Evolutionary conservation across 2,329 filamentous ascomycete species (phyloP), one percentile per base, ranked within the genome.

Genomic region (Fusarium sp.): DNA sequence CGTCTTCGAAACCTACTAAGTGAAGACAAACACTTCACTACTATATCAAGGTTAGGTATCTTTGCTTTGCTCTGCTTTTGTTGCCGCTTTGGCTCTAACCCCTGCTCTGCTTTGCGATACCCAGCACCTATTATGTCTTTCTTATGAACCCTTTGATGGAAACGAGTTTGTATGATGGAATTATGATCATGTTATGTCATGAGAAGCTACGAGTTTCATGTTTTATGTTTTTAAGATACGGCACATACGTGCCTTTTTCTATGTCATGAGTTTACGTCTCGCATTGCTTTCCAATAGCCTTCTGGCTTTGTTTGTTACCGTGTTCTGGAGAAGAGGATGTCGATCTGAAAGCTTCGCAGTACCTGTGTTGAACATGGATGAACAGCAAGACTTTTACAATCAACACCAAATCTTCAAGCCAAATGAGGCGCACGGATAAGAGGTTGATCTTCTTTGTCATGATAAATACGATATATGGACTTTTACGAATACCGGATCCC

Each of bases 1-100:
- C 61, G 70, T 80, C 23, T 76, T 83, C 40, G 79, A 82, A 57
- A 61, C 72, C n/a, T 77, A 73, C 50, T 80, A 60, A 69, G 43
- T 40, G 56, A 56, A 52, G 42, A 37, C 11, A 6, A 28, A 40
- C 37, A 54, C 68, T 65, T 71, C 35, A 53, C 66, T 30, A 23
- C 70, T 64, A 73, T 62, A 44, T 40, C 35, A 47, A 59, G 59
- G 61, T 70, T 37, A 30, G 59, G 33, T 60, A 66, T 72, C 38
- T 64, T 47, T 69, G 37, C 64, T 73, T 57, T 65, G 56, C 58
- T 64, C 44, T 54, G 19, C 33, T 28, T 54, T 54, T 54, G 59
- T 44, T 60, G 58, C 37, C 58, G 38, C 19, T 40, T 38, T 47
- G 56, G 43, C 38, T 50, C 18, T 30, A 32, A 37, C 33, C 50